Base-by-base conservation (phyloP, 495 filamentous ascomycete genomes). In the Trichodelitschia bisporula region DNA sequence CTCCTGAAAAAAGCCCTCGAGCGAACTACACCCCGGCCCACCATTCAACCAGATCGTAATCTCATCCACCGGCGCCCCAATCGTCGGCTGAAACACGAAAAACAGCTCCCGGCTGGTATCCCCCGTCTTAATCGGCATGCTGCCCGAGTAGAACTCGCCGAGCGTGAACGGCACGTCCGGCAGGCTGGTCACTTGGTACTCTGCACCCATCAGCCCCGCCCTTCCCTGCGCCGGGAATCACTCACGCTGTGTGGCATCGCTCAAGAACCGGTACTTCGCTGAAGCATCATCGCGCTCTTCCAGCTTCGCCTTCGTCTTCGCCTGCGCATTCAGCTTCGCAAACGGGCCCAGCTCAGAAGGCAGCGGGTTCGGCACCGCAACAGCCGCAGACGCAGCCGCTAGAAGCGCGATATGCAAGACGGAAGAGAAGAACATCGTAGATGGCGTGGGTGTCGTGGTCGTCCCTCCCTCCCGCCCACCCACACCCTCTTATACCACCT, bases 1-100 rank as follows among this genome's bases (percentile, higher is more conserved):
- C 34, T 71, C 68, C 41, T 74, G 66, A 9, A 74, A 49, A 19
- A 78, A 61, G 9, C 66, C 65, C 28, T 66, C 66, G 28, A 73
- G 59, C 1, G 69, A 75, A 36, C 62, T 69, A 44, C 69, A 74
- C 48, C 40, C 41, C 3, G 39, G 41, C 5, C 38, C 41, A 24
- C 38, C 38, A 26, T 43, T 42, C 15, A 43, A 30, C 40, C 36
- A 46, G 11, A 46, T 41, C 16, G 40, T 46, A 23, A 46, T 33
- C 18, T 45, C 39, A 31, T 44, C 40, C 4, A 40, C 33, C 10
- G 56, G 57, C 5, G 46, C 42, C 10, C 54, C 57, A 18, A 60
- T 44, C 0, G 44, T 61, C 3, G 57, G 56, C 26, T 57, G 54
- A 35, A 57, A 64, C 23, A 64, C 46, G 38, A 62, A 66, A 39